Base-by-base conservation (phyloP, 495 filamentous ascomycete genomes). In the Endocarpon pusillum region DNA sequence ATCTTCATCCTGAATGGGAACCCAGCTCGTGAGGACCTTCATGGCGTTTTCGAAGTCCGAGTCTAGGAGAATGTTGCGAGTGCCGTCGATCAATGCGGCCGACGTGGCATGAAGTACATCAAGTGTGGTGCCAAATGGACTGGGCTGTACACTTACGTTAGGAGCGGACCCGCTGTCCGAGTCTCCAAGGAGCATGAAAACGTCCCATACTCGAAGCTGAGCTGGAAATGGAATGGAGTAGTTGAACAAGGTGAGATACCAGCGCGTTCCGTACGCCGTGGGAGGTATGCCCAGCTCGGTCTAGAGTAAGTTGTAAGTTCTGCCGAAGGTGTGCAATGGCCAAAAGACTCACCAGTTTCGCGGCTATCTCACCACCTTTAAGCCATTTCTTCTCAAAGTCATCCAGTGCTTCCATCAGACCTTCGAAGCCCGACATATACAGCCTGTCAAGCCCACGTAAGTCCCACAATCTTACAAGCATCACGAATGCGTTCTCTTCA, bases 221-320 rank as follows among this genome's bases (percentile, higher is more conserved):
- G 91, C 91, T 0, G 82, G 69, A 46, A 96, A 99, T 2, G 89
- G 89, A 38, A 99, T 83, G 12, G 82, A 91, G 42, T 94, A 79
- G 56, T 94, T 94, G 65, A 99, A 99, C 4, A 99, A 67, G 2
- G 89, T 99, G 19, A 99, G 66, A 49, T 99, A 99, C 89, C 89
- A 99, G 19, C 85, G 64, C 1, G 87, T 94, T 20, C 85, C 91
- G 51, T 94, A 99, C 15, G 85, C 75, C 4, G 85, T 99, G 12
- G 85, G 71, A 26, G 78, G 69, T 41, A 99, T 89, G 30, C 66
- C 62, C 12, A 94, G 64, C 43, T 89, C 80, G 32, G 66, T 69
- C 81, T 87, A 51, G 31, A 19, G 21, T 39, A 33, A 43, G 47
- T 48, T 29, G 45, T 31, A 26, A 20, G 9, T 17, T 36, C 17